Percentiles rank a stretch among this genome's conserved stretches.
Evolutionary conservation across 129 eudicot species (phyloP).

Genomic region (Helichrysum umbraculigerum): DNA sequence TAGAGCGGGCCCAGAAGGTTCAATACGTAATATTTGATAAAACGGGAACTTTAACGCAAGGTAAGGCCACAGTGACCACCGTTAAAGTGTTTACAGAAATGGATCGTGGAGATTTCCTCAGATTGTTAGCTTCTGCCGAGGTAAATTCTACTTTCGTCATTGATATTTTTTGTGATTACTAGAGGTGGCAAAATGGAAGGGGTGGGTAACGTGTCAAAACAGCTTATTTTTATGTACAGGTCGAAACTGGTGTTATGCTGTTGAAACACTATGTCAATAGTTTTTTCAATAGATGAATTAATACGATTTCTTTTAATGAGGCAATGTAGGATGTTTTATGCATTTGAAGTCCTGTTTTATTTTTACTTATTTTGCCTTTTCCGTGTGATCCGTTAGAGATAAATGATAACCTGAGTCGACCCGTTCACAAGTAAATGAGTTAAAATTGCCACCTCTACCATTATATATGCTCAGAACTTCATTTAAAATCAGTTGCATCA

Average conservation of each 20-base stretch:
- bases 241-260: background rate
- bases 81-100: conserved; percentile 74
- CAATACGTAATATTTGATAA: conserved; percentile 88
- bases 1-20: conserved; percentile 93
- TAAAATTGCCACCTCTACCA: background rate
- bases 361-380: background rate
- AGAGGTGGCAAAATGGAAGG: background rate
- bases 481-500: background rate
- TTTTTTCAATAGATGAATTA: too few relatives aligned
- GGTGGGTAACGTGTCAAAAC: background rate
- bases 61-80: conserved; percentile 87
- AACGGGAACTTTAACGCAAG: conserved; percentile 96
- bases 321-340: background rate
- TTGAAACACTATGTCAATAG: background rate
- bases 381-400: background rate
- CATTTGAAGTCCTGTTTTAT: background rate
- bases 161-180: background rate
- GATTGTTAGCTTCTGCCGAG: conserved; percentile 97
- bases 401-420: background rate
- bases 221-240: background rate
- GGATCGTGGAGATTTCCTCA: conserved; percentile 90
- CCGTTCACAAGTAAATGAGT: background rate
- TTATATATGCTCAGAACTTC: background rate
- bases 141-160: conserved; percentile 34
- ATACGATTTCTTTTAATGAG: background rate